phyloP scores from a whole-genome alignment of 2,329 filamentous ascomycete species.

The Venturia carpophila region DNA sequence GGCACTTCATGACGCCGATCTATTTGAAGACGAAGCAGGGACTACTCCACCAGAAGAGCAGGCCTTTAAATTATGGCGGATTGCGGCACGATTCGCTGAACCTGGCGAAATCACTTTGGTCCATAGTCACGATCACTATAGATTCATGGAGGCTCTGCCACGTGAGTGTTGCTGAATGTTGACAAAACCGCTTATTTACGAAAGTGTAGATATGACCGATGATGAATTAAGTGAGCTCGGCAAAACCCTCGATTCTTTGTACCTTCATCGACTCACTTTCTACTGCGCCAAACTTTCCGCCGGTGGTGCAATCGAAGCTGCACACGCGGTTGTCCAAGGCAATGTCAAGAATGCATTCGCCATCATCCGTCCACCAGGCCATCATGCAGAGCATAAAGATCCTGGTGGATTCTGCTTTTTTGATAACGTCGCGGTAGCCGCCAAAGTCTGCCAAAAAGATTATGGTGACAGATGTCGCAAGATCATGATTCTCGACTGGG shows the following conservation, averaged over 20 bases:
- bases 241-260: slow-evolving; percentile 39
- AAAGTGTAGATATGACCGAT: slow-evolving; percentile 38
- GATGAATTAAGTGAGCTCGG: slow-evolving; percentile 63
- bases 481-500: slow-evolving; percentile 87
- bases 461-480: slow-evolving; percentile 78
- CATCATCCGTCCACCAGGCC: slow-evolving; percentile 87
- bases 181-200: slow-evolving; percentile 20
- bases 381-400: slow-evolving; percentile 80
- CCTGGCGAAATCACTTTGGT: slow-evolving; percentile 71
- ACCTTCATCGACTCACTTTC: slow-evolving; percentile 69
- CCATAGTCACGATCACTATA: slow-evolving; percentile 68
- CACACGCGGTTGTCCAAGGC: slow-evolving; percentile 76
- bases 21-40: slow-evolving; percentile 36
- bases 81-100: slow-evolving; percentile 69
- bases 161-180: slow-evolving; percentile 27
- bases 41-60: slow-evolving; percentile 52
- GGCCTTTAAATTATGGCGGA: slow-evolving; percentile 52
- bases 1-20: slow-evolving; percentile 62
- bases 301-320: slow-evolving; percentile 92
- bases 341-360: slow-evolving; percentile 91
- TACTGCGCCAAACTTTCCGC: slow-evolving; percentile 75
- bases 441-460: slow-evolving; percentile 75
- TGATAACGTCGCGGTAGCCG: slow-evolving; percentile 92
- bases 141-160: slow-evolving; percentile 61
- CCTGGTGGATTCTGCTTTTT: slow-evolving; percentile 96